A percentile compares a stretch with the other conserved stretches of the same genome.
These are phyloP conservation scores for Aspergillus pseudonomiae DNA, from an alignment of 2,329 filamentous ascomycete genomes.

Conservation along the genomic window DNA sequence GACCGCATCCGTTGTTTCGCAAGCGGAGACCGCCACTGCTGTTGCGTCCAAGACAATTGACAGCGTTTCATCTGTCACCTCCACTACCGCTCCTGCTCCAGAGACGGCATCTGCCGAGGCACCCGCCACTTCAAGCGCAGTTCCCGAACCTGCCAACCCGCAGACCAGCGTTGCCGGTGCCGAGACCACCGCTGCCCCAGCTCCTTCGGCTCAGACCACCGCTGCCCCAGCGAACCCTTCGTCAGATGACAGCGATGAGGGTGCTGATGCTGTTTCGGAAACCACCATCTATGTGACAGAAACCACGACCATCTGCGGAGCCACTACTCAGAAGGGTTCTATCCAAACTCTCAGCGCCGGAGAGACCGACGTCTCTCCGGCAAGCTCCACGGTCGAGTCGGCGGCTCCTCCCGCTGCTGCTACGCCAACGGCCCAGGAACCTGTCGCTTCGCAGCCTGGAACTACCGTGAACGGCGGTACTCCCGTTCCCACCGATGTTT, in stretches of 20 bases:
- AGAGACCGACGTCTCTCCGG: not conserved
- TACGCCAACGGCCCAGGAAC: not conserved
- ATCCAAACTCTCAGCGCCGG: not conserved
- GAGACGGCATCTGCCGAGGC: not conserved
- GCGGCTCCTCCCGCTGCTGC: not conserved
- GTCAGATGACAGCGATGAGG: not conserved
- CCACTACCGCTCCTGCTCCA: not conserved
- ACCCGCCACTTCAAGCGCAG: not conserved
- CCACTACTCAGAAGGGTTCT: not conserved
- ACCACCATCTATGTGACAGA: conserved; percentile 16
- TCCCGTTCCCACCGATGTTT: not conserved
- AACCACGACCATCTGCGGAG: conserved; percentile 24
- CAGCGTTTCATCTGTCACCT: not conserved
- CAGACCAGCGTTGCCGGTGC: not conserved
- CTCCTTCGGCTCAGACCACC: not conserved
- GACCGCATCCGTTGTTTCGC: not conserved
- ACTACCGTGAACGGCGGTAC: not conserved
- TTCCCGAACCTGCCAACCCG: not conserved
- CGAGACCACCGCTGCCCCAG: not conserved
- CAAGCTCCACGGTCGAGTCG: not conserved
- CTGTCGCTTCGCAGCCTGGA: not conserved
- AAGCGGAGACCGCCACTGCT: conserved; percentile 1
- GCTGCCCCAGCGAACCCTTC: not conserved
- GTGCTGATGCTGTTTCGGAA: conserved; percentile 4
- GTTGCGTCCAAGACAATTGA: not conserved